phyloP scores from a whole-genome alignment of 192 early-diverging fungal genomes.

The Coemansia sp. region DNA sequence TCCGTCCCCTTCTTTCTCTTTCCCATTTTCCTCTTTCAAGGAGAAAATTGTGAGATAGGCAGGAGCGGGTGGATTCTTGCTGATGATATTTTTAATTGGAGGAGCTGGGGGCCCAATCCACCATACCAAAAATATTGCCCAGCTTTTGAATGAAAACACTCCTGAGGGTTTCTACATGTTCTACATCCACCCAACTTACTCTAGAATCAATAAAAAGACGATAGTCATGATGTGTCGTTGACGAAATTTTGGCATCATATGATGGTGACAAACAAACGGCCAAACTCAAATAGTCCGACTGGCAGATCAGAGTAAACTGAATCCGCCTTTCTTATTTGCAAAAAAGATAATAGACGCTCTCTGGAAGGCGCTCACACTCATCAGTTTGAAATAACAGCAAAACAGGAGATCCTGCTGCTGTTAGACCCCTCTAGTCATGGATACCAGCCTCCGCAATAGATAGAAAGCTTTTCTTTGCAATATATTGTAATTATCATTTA shows the following conservation, averaged over 20 bases:
- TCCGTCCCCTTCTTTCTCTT: conserved; percentile 4
- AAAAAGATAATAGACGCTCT: not conserved
- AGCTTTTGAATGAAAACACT: not conserved
- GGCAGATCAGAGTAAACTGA: not conserved
- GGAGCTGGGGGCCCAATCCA: conserved; percentile 6
- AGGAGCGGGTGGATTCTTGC: not conserved
- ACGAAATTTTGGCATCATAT: conserved; percentile 32
- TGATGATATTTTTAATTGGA: conserved; percentile 5
- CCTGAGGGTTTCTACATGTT: not conserved
- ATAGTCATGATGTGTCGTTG: not conserved
- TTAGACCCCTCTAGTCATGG: conserved; percentile 11
- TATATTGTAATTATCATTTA: not conserved
- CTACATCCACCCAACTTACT: not conserved
- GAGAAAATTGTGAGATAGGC: not conserved
- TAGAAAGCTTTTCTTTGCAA: conserved; percentile 7
- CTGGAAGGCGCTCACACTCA: conserved; percentile 31
- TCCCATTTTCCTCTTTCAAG: too few species aligned
- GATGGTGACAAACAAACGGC: conserved; percentile 10
- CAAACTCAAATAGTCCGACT: conserved; percentile 37
- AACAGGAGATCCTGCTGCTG: not conserved
- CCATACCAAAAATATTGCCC: conserved; percentile 5
- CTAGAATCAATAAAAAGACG: not conserved
- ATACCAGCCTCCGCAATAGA: conserved; percentile 15
- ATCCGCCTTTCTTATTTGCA: conserved; percentile 8
- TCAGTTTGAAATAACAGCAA: not conserved